These are phyloP conservation scores for Picea engelmannii DNA, from an alignment of 83 land plant species.

Conservation along the genomic window DNA sequence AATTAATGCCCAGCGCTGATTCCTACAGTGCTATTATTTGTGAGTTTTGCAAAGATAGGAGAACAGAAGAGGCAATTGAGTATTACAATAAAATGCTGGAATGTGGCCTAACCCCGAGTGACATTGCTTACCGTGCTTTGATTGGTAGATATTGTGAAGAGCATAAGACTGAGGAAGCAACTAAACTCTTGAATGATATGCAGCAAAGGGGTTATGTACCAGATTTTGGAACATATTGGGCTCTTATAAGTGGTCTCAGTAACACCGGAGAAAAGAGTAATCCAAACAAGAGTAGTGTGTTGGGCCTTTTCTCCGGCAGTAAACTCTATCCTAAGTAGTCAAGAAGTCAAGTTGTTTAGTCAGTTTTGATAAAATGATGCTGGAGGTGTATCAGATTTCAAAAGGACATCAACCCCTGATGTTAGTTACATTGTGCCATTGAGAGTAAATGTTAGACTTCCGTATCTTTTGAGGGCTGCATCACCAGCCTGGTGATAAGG, in stretches of 20 bases:
- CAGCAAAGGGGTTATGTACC: slow-evolving; percentile 7
- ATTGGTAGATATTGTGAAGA: neutral
- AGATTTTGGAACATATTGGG: slow-evolving; percentile 9
- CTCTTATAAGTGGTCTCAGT: slow-evolving; percentile 17
- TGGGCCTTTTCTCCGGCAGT: slow-evolving; percentile 3
- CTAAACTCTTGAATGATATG: slow-evolving; percentile 14
- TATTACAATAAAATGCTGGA: slow-evolving; percentile 13
- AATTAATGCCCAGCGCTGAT: slow-evolving; percentile 1
- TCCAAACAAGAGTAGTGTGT: neutral
- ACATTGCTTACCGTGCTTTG: neutral
- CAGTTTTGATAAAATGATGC: neutral
- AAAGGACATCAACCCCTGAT: too few species aligned
- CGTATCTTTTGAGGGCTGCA: neutral
- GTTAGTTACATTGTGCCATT: neutral
- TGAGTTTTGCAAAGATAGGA: slow-evolving; percentile 11
- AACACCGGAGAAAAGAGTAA: slow-evolving; percentile 8
- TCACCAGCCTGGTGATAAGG: neutral
- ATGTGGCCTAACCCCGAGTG: slow-evolving; percentile 9
- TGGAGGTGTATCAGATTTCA: neutral
- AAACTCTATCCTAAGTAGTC: neutral
- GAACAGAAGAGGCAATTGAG: slow-evolving; percentile 2
- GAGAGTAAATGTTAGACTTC: neutral
- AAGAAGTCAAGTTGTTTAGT: neutral
- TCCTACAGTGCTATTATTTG: slow-evolving; percentile 8
- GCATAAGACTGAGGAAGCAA: slow-evolving; percentile 14